phyloP scores from a whole-genome alignment of 2,329 filamentous ascomycete genomes.

The Pseudogymnoascus sp. region DNA sequence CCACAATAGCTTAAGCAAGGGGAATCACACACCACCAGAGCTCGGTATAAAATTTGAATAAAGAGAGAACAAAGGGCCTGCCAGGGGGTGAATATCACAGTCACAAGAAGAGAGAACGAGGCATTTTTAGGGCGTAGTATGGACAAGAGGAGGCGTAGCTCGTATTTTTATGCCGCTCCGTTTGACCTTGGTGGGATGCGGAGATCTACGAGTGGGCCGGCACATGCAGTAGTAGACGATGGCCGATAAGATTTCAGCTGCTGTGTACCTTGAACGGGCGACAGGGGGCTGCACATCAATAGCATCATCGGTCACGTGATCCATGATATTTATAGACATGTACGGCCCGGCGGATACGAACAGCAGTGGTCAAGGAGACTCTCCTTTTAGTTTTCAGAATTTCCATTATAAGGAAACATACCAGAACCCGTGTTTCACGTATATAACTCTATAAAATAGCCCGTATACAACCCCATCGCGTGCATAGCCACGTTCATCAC shows the following conservation, averaged over 20 bases:
- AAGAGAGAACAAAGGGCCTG: constrained; percentile 1
- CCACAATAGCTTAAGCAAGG: constrained; percentile 4
- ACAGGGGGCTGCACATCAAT: background rate
- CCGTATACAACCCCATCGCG: background rate
- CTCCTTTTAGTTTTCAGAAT: background rate
- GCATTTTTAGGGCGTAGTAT: constrained; percentile 1
- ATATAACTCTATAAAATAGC: background rate
- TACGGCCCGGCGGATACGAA: background rate
- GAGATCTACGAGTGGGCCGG: constrained; percentile 1
- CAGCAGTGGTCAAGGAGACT: background rate
- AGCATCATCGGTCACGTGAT: background rate
- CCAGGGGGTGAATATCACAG: background rate
- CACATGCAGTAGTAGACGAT: constrained; percentile 1
- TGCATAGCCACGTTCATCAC: background rate
- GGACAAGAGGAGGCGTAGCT: constrained; percentile 2
- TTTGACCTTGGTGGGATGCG: constrained; percentile 7
- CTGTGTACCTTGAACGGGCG: background rate
- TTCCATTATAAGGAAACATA: background rate
- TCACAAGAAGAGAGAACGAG: background rate
- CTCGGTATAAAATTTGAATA: background rate
- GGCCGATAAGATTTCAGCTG: constrained; percentile 6
- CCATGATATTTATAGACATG: background rate
- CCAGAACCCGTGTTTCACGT: background rate
- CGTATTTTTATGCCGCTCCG: constrained; percentile 3
- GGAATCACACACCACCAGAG: background rate